Conservation (phyloP, 768 basidiomycete genomes). For the Suillus alpinus region DNA sequence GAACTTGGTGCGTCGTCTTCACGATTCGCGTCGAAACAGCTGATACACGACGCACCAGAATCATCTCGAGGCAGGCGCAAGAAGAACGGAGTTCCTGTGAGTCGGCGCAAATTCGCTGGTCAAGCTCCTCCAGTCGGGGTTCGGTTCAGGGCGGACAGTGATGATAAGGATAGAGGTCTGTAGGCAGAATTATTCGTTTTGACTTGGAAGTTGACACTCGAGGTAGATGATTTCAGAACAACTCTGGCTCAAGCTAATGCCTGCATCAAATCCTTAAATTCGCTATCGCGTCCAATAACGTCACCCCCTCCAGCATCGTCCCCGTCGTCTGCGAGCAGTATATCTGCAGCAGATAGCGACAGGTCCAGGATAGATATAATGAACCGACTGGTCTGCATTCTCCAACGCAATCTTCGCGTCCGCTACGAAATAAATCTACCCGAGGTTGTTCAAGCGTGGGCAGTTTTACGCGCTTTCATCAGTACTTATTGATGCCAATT, state of each 20-base stretch:
- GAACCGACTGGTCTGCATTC: constrained; percentile 57
- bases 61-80: constrained; percentile 29
- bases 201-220: not conserved
- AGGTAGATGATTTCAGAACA: constrained; percentile 69
- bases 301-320: constrained; percentile 36
- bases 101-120: constrained; percentile 33
- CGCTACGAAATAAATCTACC: constrained; percentile 69
- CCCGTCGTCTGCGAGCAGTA: constrained; percentile 30
- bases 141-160: constrained; percentile 30
- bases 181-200: not conserved
- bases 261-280: constrained; percentile 54
- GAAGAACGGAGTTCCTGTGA: constrained; percentile 22
- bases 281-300: constrained; percentile 37
- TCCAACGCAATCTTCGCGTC: constrained; percentile 72
- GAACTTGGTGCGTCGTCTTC: constrained; percentile 39
- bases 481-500: constrained; percentile 5
- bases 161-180: constrained; percentile 36
- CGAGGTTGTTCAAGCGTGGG: constrained; percentile 77
- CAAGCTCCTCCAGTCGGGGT: constrained; percentile 28
- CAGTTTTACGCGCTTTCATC: constrained; percentile 8
- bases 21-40: not conserved
- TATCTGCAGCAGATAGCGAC: constrained; percentile 38
- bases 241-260: constrained; percentile 62
- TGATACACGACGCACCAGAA: constrained; percentile 26
- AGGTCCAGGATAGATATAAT: constrained; percentile 61